Percentiles rank a stretch among this genome's conserved stretches.
phyloP scores from a whole-genome alignment of 2,329 filamentous ascomycete species.

The Talaromyces sp. region DNA sequence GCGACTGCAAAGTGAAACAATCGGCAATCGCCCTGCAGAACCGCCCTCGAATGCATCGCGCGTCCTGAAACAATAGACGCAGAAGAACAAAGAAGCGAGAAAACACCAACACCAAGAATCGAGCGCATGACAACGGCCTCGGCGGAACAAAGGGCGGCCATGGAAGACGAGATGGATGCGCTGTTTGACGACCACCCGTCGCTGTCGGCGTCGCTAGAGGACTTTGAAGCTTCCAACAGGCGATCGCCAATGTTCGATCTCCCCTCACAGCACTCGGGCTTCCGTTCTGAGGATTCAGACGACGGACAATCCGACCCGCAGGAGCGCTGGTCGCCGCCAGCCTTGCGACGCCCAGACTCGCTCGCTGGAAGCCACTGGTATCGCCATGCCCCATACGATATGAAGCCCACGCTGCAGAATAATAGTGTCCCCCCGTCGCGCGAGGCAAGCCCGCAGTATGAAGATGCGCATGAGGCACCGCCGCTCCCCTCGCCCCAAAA shows the following conservation, averaged over 20 bases:
- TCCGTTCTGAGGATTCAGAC: conserved; percentile 52
- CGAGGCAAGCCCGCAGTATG: conserved; percentile 56
- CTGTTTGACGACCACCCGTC: conserved; percentile 56
- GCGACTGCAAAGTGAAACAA: background rate
- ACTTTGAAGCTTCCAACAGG: conserved; percentile 53
- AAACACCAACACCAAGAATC: background rate
- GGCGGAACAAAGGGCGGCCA: conserved; percentile 30
- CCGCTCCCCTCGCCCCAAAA: conserved; percentile 23
- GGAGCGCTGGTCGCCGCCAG: conserved; percentile 61
- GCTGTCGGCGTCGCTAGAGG: conserved; percentile 56
- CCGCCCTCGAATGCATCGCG: background rate
- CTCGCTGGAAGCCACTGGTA: conserved; percentile 54
- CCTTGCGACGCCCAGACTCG: conserved; percentile 50
- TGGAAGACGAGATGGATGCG: conserved; percentile 44
- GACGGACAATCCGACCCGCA: conserved; percentile 26
- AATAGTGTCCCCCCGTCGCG: conserved; percentile 50
- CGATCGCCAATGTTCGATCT: conserved; percentile 50
- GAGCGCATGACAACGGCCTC: conserved; percentile 15
- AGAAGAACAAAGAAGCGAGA: background rate
- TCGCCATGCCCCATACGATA: conserved; percentile 45
- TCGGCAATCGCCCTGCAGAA: background rate
- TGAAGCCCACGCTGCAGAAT: conserved; percentile 33
- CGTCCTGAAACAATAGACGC: background rate
- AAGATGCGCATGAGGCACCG: conserved; percentile 48
- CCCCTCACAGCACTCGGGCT: conserved; percentile 59